phyloP scores from a whole-genome alignment of 129 eudicot species.

The Flaveria trinervia region DNA sequence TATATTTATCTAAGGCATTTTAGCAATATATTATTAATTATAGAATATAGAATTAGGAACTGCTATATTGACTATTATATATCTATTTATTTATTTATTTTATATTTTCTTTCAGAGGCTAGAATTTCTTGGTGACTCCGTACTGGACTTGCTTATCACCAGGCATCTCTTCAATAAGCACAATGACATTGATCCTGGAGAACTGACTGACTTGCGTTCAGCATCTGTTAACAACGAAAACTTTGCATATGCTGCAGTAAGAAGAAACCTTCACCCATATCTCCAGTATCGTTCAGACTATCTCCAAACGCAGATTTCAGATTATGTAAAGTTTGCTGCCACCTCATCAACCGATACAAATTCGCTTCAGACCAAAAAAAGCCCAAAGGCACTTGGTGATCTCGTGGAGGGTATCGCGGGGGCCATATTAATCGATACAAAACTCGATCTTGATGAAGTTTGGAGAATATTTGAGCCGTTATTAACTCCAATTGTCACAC shows the following conservation, averaged over 20 bases:
- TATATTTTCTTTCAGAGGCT: conserved; percentile 56
- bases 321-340: conserved; percentile 52
- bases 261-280: conserved; percentile 66
- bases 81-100: neutral
- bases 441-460: conserved; percentile 69
- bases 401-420: conserved; percentile 90
- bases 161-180: conserved; percentile 68
- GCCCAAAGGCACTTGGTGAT: conserved; percentile 96
- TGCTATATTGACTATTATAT: neutral
- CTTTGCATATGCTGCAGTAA: conserved; percentile 82
- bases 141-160: conserved; percentile 82
- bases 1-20: neutral
- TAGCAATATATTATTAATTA: neutral
- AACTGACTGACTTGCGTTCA: conserved; percentile 83
- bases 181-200: conserved; percentile 78
- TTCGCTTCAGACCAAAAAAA: conserved; percentile 49
- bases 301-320: conserved; percentile 54
- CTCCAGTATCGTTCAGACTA: conserved; percentile 63
- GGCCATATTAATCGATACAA: conserved; percentile 77
- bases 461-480: conserved; percentile 77
- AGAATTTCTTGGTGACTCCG: conserved; percentile 95
- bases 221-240: conserved; percentile 91
- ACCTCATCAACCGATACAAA: conserved; percentile 43
- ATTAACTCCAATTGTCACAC: conserved; percentile 89
- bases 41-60: neutral